Evolutionary conservation across 305 asterid species (phyloP).

Genomic region (Rubia occidens): DNA sequence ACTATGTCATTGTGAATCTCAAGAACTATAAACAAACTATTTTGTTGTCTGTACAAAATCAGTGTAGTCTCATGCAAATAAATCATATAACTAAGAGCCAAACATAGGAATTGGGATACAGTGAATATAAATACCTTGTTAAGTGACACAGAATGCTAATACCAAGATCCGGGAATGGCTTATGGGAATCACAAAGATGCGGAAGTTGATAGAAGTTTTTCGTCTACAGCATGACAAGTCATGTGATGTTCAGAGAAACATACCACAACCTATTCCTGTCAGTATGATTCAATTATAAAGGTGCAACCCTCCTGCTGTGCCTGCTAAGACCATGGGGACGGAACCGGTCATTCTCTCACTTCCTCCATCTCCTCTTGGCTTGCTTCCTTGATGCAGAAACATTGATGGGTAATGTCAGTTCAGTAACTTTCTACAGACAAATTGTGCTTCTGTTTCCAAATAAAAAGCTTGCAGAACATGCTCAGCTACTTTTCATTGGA

Average conservation of each 20-base stretch:
- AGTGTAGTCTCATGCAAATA: not conserved
- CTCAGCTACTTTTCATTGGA: not conserved
- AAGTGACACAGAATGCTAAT: not conserved
- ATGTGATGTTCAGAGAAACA: conserved; percentile 5
- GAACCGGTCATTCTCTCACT: not conserved
- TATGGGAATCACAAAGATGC: not conserved
- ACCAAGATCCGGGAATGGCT: not conserved
- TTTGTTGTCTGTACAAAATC: not conserved
- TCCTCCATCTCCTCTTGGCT: not conserved
- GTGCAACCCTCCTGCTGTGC: not conserved
- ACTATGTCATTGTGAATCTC: not conserved
- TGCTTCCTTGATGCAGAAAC: not conserved
- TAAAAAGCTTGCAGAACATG: not conserved
- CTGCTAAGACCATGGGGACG: not conserved
- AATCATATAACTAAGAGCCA: too few species aligned
- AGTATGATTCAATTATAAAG: not conserved
- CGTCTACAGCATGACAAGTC: not conserved
- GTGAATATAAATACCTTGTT: not conserved
- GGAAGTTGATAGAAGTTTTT: not conserved
- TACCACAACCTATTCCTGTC: not conserved
- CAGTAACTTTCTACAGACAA: not conserved
- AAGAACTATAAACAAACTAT: not conserved
- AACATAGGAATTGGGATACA: not conserved
- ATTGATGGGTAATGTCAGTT: conserved; percentile 5
- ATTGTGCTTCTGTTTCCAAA: not conserved